Conservation (phyloP, 2,329 filamentous ascomycete genomes). For the Arthrobotrys sinensis region DNA sequence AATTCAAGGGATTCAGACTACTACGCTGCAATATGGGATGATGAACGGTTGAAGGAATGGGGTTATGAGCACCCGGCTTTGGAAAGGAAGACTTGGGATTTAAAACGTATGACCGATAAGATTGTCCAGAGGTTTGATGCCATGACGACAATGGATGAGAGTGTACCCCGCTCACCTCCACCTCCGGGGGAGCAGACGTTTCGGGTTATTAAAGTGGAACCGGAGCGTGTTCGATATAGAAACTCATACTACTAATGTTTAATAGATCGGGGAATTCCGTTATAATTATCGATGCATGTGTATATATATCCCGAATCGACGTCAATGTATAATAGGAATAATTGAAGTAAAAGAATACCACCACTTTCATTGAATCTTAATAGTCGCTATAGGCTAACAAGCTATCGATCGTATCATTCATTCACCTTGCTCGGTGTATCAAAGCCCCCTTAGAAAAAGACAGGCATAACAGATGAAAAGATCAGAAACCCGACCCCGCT, state of each 20-base stretch:
- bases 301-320: too few species aligned
- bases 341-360: too few species aligned
- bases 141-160: background rate
- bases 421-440: background rate
- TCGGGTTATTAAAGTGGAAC: background rate
- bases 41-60: constrained; percentile 18
- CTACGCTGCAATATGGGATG: constrained; percentile 30
- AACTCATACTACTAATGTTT: background rate
- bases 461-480: background rate
- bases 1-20: constrained; percentile 35
- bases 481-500: background rate
- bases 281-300: too few species aligned
- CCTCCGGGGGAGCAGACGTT: background rate
- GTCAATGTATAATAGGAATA: too few species aligned
- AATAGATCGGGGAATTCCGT: background rate
- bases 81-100: constrained; percentile 8
- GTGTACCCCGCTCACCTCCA: background rate
- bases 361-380: too few species aligned
- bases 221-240: background rate
- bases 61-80: constrained; percentile 19
- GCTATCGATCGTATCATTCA: background rate
- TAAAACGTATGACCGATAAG: constrained; percentile 10
- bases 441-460: background rate
- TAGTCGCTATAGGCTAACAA: too few species aligned
- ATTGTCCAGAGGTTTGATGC: constrained; percentile 12